A percentile compares a stretch with the other conserved stretches of the same genome.
Conservation (phyloP, 257 asterid genomes). For the Petunia axillaris region DNA sequence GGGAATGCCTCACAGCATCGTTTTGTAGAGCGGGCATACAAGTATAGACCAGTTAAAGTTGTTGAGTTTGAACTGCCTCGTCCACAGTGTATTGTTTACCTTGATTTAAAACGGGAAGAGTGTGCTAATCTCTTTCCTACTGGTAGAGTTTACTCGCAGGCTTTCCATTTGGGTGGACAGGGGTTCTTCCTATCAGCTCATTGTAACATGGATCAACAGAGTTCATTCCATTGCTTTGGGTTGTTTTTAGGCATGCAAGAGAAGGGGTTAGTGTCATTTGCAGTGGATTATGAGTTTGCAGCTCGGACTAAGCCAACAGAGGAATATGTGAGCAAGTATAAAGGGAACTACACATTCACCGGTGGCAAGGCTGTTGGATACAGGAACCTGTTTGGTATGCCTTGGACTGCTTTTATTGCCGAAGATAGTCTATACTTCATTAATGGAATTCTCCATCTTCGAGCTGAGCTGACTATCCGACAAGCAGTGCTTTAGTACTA, state of each 20-base stretch:
- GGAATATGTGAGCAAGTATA: slow-evolving; percentile 25
- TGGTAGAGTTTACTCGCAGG: slow-evolving; percentile 30
- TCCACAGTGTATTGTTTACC: slow-evolving; percentile 29
- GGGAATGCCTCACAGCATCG: slow-evolving; percentile 5
- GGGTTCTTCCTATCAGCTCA: slow-evolving; percentile 32
- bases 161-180: slow-evolving; percentile 34
- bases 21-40: slow-evolving; percentile 33
- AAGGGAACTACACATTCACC: slow-evolving; percentile 31
- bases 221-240: slow-evolving; percentile 31
- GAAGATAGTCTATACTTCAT: slow-evolving; percentile 30
- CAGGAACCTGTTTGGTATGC: slow-evolving; percentile 28
- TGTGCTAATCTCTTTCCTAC: slow-evolving; percentile 30
- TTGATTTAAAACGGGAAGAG: slow-evolving; percentile 28
- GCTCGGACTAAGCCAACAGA: slow-evolving; percentile 22
- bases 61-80: slow-evolving; percentile 23
- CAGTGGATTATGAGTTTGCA: slow-evolving; percentile 32
- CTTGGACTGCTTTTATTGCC: slow-evolving; percentile 28
- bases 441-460: slow-evolving; percentile 29
- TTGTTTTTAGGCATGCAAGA: slow-evolving; percentile 33
- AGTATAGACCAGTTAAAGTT: slow-evolving; percentile 31
- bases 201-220: slow-evolving; percentile 34
- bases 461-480: slow-evolving; percentile 30
- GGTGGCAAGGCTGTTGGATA: slow-evolving; percentile 31
- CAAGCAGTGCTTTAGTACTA: not conserved
- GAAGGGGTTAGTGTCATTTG: slow-evolving; percentile 23